Base-by-base conservation (phyloP, 2,329 filamentous ascomycete genomes). In the Plenodomus tracheiphilus region DNA sequence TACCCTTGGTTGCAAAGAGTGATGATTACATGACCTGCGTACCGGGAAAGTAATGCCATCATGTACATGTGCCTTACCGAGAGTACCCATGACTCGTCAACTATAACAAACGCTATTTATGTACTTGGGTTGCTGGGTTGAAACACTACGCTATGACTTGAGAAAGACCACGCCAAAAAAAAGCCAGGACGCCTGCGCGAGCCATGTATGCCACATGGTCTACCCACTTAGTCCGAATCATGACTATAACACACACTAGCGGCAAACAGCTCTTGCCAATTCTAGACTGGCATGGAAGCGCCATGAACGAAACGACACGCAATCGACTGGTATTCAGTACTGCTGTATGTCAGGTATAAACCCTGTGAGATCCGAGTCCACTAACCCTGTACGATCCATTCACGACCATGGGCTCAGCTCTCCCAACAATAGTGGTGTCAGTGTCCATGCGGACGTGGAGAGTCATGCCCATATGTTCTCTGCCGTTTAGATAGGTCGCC, bases 381-480 rank as follows among this genome's bases (percentile, higher is more conserved):
- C 63, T 52, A 54, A 65, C 63, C 41, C 38, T 45, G 36, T 57
- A 58, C 41, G 53, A 56, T n/a, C 68, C 66, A 47, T 69, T 64
- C 21, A 62, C 66, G 35, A 70, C 61, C 22, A 62, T 53, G 20
- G 68, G 69, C 32, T 58, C 59, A 32, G 64, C 47, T 21, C 62
- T 60, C 16, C 65, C 68, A 37, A 74, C 62, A 15, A 68, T 53
- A 2, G 69, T 72, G 6, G 63, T 57, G 10, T 73, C 66, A 6
- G 58, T 65, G 41, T 72, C 70, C 45, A 71, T 54, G 38, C 69
- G 69, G 17, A 69, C 69, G 17, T 53, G 62, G 37, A 74, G 48
- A 11, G 43, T 61, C 62, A 62, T 68, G 4, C 62, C 67, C 59
- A 64, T 64, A 51, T 69, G 64, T 18, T 50, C 34, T 32, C n/a